Percentiles rank a stretch among this genome's conserved stretches.
Evolutionary conservation across 768 basidiomycete genomes (phyloP).

Genomic region (Russula abietina): DNA sequence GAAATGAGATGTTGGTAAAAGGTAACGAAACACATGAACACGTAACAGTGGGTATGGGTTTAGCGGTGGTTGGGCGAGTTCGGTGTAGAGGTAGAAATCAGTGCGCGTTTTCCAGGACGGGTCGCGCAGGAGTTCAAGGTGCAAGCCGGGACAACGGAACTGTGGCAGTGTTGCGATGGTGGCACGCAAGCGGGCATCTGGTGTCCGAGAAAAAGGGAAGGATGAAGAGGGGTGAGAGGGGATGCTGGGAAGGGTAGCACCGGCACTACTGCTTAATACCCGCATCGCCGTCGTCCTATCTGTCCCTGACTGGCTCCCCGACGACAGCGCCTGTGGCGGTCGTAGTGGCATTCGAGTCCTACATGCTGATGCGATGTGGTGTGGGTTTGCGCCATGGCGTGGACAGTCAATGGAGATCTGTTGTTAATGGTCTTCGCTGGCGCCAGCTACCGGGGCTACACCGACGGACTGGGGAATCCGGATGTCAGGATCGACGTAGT

Average conservation of each 20-base stretch:
- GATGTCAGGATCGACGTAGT: too few relatives aligned
- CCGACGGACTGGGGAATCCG: too few relatives aligned
- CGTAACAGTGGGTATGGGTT: too few relatives aligned
- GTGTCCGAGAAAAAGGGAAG: slow-evolving; percentile 39
- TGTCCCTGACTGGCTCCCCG: slow-evolving; percentile 44
- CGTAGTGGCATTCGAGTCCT: slow-evolving; percentile 33
- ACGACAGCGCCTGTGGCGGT: slow-evolving; percentile 21
- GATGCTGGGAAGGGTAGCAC: slow-evolving; percentile 9
- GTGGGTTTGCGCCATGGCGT: slow-evolving; percentile 61
- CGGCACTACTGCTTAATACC: slow-evolving; percentile 33
- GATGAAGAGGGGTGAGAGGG: slow-evolving; percentile 20
- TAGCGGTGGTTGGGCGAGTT: too few relatives aligned
- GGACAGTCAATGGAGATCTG: too few relatives aligned
- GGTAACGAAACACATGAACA: too few relatives aligned
- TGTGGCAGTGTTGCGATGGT: slow-evolving; percentile 41
- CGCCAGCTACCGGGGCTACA: too few relatives aligned
- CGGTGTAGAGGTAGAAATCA: slow-evolving; percentile 66
- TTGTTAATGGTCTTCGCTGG: neutral
- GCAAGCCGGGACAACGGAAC: slow-evolving; percentile 60
- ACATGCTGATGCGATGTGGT: slow-evolving; percentile 71
- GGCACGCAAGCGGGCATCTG: slow-evolving; percentile 28
- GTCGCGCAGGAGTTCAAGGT: slow-evolving; percentile 59
- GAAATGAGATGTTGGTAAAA: too few relatives aligned
- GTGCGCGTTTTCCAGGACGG: slow-evolving; percentile 49
- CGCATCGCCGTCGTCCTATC: slow-evolving; percentile 43